A percentile compares a stretch with the other conserved stretches of the same genome.
These are phyloP conservation scores for Musa schizocarpa DNA, from an alignment of 176 grass and related monocot species.

Conservation along the genomic window DNA sequence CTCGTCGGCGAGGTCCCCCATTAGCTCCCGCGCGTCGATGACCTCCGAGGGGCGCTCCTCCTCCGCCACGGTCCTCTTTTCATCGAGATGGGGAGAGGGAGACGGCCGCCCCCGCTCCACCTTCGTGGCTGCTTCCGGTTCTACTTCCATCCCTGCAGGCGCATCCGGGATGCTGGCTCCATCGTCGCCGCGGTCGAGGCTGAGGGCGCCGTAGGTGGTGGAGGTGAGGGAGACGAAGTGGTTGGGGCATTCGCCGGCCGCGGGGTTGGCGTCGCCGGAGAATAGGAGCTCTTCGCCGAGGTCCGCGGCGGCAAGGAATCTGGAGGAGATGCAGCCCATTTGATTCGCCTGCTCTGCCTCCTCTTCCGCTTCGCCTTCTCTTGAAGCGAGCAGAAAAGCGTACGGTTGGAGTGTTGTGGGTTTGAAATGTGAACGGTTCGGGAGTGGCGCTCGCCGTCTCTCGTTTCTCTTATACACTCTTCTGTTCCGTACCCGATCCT, in stretches of 20 bases:
- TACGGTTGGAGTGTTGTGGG: not conserved
- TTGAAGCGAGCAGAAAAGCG: not conserved
- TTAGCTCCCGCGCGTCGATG: constrained; percentile 88
- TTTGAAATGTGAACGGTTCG: constrained; percentile 9
- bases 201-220: constrained; percentile 80
- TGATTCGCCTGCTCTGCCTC: not conserved
- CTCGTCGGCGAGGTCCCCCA: constrained; percentile 70
- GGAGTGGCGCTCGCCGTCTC: not conserved
- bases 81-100: not conserved
- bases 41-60: constrained; percentile 62
- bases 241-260: constrained; percentile 36
- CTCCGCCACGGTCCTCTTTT: constrained; percentile 27
- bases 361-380: not conserved
- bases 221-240: constrained; percentile 95
- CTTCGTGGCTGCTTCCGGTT: not conserved
- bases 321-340: constrained; percentile 98
- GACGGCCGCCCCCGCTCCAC: not conserved
- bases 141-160: not conserved
- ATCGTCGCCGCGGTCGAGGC: constrained; percentile 34
- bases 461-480: no score
- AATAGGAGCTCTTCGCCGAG: constrained; percentile 20
- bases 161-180: not conserved
- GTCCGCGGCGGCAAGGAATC: constrained; percentile 47
- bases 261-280: not conserved
- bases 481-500: no score